These are phyloP conservation scores for Colletotrichum camelliae DNA, from an alignment of 2,329 filamentous ascomycete species.

Conservation along the genomic window DNA sequence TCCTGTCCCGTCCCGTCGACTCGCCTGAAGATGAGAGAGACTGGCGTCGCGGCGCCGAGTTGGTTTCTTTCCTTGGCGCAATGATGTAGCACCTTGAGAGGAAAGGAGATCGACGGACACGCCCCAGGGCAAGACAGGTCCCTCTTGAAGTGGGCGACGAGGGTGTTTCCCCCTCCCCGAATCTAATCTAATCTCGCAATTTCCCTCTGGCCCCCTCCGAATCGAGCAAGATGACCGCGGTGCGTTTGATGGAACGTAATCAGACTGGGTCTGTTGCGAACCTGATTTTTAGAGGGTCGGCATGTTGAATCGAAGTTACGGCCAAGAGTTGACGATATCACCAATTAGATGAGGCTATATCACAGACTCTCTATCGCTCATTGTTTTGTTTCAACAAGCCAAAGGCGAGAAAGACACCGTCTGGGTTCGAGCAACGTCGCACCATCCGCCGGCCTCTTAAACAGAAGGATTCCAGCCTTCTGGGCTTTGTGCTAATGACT, in stretches of 20 bases:
- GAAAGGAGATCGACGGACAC: not conserved
- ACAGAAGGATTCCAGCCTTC: not conserved
- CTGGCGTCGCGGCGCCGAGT: not conserved
- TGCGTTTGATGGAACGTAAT: not conserved
- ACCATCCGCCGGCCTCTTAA: not conserved
- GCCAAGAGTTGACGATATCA: not conserved
- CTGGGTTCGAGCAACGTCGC: constrained; percentile 3
- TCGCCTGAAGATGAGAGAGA: not conserved
- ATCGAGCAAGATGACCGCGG: constrained; percentile 5
- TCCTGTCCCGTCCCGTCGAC: not conserved
- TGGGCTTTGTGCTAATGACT: not conserved
- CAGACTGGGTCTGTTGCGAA: not conserved
- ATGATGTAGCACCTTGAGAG: not conserved
- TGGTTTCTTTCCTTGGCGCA: not conserved
- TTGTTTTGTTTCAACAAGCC: not conserved
- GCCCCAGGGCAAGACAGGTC: not conserved
- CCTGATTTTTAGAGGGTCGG: constrained; percentile 12
- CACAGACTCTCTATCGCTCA: not conserved
- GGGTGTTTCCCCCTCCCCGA: not conserved
- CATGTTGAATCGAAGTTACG: not conserved
- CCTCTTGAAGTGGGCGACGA: not conserved
- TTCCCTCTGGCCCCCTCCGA: not conserved
- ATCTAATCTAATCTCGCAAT: constrained; percentile 10
- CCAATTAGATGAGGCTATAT: not conserved
- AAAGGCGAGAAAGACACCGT: not conserved